Conservation (phyloP, 371 early-diverging fungal species). For the Mortierella sp. region DNA sequence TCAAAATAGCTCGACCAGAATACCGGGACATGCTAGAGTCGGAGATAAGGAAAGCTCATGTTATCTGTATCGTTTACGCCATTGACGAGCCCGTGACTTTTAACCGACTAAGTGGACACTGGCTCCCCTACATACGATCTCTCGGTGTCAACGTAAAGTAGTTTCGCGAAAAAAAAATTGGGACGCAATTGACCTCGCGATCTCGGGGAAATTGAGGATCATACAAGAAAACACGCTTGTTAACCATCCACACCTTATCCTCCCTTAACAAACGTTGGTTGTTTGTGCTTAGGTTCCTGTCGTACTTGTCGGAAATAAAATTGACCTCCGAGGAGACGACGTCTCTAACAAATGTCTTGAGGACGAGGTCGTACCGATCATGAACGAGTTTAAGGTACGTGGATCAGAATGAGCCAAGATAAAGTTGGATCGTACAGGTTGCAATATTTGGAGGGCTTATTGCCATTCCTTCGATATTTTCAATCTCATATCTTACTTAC, state of each 20-base stretch:
- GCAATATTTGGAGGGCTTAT: no score
- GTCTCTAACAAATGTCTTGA: slow-evolving; percentile 84
- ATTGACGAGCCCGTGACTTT: slow-evolving; percentile 88
- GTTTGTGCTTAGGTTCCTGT: slow-evolving; percentile 90
- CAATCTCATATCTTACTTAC: neutral
- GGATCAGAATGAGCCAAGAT: neutral
- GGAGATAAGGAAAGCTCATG: slow-evolving; percentile 95
- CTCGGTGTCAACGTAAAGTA: slow-evolving; percentile 90
- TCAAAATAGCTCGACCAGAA: slow-evolving; percentile 79
- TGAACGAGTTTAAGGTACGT: slow-evolving; percentile 94
- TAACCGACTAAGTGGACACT: slow-evolving; percentile 83
- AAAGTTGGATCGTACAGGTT: no score
- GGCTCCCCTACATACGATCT: slow-evolving; percentile 93
- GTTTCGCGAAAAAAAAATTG: no score
- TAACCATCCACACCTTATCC: neutral
- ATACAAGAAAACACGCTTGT: no score
- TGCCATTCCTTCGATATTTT: no score
- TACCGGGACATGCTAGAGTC: slow-evolving; percentile 87
- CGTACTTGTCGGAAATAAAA: slow-evolving; percentile 97
- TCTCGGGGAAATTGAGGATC: no score
- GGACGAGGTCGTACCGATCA: slow-evolving; percentile 94
- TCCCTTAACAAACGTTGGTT: neutral
- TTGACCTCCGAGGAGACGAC: slow-evolving; percentile 89
- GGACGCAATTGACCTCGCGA: no score
- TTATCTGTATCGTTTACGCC: slow-evolving; percentile 96